Percentiles rank a stretch among this genome's conserved stretches.
phyloP scores from a whole-genome alignment of 2,329 filamentous ascomycete species.

The Cladorrhinum sp. region DNA sequence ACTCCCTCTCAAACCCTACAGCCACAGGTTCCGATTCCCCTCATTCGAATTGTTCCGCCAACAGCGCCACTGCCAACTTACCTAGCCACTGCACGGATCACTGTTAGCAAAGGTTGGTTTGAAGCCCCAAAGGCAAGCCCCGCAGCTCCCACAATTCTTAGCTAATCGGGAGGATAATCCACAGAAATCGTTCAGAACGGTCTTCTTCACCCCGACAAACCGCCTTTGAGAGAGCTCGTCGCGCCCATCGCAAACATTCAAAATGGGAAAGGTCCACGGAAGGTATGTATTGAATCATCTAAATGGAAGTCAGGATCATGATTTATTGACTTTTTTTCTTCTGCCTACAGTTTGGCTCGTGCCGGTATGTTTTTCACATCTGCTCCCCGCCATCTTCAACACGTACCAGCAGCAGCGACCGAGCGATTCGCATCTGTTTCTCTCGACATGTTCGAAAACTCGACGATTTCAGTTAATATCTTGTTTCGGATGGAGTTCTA shows the following conservation, averaged over 20 bases:
- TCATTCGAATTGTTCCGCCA: not conserved
- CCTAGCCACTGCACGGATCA: not conserved
- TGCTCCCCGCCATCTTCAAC: not conserved
- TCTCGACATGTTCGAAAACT: not conserved
- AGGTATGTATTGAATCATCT: conserved; percentile 16
- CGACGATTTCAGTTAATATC: not conserved
- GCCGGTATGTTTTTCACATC: conserved; percentile 26
- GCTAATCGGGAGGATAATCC: conserved; percentile 24
- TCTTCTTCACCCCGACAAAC: conserved; percentile 14
- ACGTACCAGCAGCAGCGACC: not conserved
- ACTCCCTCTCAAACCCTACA: not conserved
- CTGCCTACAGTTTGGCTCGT: conserved; percentile 29
- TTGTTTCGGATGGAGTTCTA: conserved; percentile 13
- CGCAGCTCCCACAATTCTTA: conserved; percentile 27
- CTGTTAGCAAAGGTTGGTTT: conserved; percentile 3
- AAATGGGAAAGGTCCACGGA: conserved; percentile 33
- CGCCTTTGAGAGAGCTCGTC: conserved; percentile 17
- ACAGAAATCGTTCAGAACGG: conserved; percentile 21
- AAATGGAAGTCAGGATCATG: not conserved
- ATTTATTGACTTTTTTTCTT: conserved; percentile 15
- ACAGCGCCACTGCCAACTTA: not conserved
- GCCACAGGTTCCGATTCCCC: not conserved
- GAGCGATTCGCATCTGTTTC: not conserved
- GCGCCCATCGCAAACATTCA: conserved; percentile 24
- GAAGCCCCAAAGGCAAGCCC: conserved; percentile 26